phyloP scores from a whole-genome alignment of 2,329 filamentous ascomycete species.

The Chaetomiaceae sp. region DNA sequence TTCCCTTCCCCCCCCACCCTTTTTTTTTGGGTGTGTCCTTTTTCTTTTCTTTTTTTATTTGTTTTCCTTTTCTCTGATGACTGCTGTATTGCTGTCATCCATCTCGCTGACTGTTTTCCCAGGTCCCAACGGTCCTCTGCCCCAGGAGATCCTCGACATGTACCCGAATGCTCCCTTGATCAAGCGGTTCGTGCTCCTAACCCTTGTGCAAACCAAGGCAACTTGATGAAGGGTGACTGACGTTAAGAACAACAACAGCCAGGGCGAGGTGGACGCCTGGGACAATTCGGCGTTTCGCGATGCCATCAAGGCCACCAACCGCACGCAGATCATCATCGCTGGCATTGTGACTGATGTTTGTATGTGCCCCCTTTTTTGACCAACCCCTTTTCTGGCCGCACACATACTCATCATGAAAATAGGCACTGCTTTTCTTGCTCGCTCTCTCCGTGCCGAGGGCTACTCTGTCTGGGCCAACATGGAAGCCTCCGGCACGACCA shows the following conservation, averaged over 20 bases:
- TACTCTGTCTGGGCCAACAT: constrained; percentile 72
- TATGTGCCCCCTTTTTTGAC: constrained; percentile 23
- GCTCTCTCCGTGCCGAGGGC: constrained; percentile 66
- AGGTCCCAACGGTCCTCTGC: constrained; percentile 68
- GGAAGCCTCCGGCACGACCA: constrained; percentile 66
- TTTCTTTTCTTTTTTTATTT: too few species aligned
- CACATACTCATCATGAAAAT: not conserved
- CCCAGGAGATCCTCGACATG: constrained; percentile 64
- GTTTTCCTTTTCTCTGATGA: too few species aligned
- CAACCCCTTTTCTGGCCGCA: not conserved
- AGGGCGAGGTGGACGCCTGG: constrained; percentile 74
- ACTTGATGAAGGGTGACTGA: too few species aligned
- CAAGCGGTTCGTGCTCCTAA: constrained; percentile 38
- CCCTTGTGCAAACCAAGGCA: too few species aligned
- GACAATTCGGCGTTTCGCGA: constrained; percentile 65
- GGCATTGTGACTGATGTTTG: constrained; percentile 74
- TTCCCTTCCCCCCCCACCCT: not conserved
- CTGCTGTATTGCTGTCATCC: too few species aligned
- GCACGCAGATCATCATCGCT: constrained; percentile 66
- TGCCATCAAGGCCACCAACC: constrained; percentile 60
- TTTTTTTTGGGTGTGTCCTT: too few species aligned
- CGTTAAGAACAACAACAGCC: constrained; percentile 20
- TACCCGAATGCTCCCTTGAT: constrained; percentile 64
- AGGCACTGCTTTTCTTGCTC: constrained; percentile 64
- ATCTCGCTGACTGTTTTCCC: not conserved